Conservation (phyloP, 148 eudicot species). For the Heliosperma pusillum region DNA sequence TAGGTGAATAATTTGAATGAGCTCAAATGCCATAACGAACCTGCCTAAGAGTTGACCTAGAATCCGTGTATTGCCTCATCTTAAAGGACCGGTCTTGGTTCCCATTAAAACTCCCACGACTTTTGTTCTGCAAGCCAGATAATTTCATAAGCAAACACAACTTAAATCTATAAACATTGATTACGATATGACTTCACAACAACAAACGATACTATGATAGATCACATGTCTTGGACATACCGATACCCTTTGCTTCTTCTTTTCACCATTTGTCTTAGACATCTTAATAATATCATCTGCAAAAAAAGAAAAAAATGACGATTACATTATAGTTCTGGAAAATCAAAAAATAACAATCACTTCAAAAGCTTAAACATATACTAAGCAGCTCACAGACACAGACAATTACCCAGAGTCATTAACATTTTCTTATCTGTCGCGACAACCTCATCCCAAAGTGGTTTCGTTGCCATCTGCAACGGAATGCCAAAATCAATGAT, state of each 20-base stretch:
- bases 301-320: neutral
- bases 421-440: slow-evolving; percentile 97
- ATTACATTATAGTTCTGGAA: neutral
- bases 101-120: slow-evolving; percentile 38
- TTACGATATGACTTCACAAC: neutral
- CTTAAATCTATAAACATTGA: neutral
- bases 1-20: neutral
- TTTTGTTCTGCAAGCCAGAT: slow-evolving; percentile 48
- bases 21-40: slow-evolving; percentile 30
- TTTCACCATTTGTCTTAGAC: slow-evolving; percentile 55
- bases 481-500: neutral
- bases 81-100: slow-evolving; percentile 54
- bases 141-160: neutral
- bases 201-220: neutral
- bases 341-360: neutral
- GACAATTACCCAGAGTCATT: slow-evolving; percentile 68
- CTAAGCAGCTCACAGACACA: neutral
- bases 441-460: slow-evolving; percentile 63
- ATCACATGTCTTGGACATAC: slow-evolving; percentile 35
- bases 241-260: slow-evolving; percentile 61
- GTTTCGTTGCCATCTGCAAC: slow-evolving; percentile 77
- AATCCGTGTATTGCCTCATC: slow-evolving; percentile 59
- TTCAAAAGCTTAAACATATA: neutral
- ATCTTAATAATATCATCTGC: slow-evolving; percentile 95
- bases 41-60: slow-evolving; percentile 81